A percentile compares a stretch with the other conserved stretches of the same genome.
These are phyloP conservation scores for Scytalidium sp. DNA, from an alignment of 2,329 filamentous ascomycete genomes.

Conservation along the genomic window DNA sequence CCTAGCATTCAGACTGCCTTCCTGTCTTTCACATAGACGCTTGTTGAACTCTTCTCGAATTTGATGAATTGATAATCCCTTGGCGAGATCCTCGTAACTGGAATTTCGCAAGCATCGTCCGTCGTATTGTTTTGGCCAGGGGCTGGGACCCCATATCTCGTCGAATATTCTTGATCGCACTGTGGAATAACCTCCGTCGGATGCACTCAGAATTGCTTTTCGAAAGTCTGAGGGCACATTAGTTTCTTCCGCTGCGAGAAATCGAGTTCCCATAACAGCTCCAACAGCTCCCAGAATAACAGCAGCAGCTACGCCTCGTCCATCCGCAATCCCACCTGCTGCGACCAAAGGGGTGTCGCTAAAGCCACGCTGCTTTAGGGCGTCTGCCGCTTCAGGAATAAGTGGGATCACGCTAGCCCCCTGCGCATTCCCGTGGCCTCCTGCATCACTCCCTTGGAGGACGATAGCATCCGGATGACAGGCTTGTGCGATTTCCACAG, in stretches of 20 bases:
- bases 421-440: conserved; percentile 24
- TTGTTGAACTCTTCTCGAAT: conserved; percentile 38
- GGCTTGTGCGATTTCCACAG: conserved; percentile 11
- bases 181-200: conserved; percentile 45
- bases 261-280: conserved; percentile 44
- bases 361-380: conserved; percentile 9
- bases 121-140: conserved; percentile 54
- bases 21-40: too few species aligned
- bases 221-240: conserved; percentile 41
- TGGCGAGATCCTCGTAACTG: conserved; percentile 39
- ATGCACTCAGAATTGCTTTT: conserved; percentile 37
- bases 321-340: conserved; percentile 30
- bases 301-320: conserved; percentile 26
- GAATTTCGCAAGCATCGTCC: conserved; percentile 52
- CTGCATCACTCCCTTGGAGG: conserved; percentile 27
- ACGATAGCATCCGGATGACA: conserved; percentile 23
- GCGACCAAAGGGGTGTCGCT: conserved; percentile 18
- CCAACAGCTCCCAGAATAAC: conserved; percentile 32
- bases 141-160: conserved; percentile 45
- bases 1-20: conserved; percentile 34
- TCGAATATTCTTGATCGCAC: conserved; percentile 47
- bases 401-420: conserved; percentile 24
- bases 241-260: conserved; percentile 42
- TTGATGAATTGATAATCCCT: conserved; percentile 31
- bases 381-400: conserved; percentile 24